Evolutionary conservation across 148 eudicot genomes (phyloP).

Genomic region (Fagopyrum esculentum): DNA sequence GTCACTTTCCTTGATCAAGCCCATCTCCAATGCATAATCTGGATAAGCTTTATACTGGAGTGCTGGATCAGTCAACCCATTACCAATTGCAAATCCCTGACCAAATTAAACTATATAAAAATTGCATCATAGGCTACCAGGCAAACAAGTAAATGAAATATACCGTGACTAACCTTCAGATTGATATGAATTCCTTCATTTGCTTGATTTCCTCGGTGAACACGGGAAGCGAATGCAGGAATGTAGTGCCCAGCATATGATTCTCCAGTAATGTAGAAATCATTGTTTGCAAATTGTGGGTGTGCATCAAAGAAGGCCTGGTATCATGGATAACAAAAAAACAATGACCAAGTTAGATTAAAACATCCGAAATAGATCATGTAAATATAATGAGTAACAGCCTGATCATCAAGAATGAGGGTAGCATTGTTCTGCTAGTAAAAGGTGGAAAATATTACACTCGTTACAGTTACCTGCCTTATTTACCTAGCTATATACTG

Average conservation of each 20-base stretch:
- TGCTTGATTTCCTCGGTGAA: conserved; percentile 69
- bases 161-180: conserved; percentile 49
- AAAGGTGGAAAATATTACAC: neutral
- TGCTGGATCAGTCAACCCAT: conserved; percentile 24
- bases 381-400: neutral
- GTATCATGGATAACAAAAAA: conserved; percentile 8
- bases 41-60: conserved; percentile 88
- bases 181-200: conserved; percentile 71
- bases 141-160: neutral
- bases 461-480: neutral
- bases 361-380: neutral
- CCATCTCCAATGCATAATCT: conserved; percentile 86
- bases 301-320: conserved; percentile 83
- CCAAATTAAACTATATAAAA: neutral
- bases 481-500: neutral
- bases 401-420: neutral
- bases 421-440: neutral
- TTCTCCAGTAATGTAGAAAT: conserved; percentile 90
- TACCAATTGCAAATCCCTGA: conserved; percentile 15
- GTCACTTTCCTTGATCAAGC: conserved; percentile 51
- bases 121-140: neutral
- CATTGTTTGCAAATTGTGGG: conserved; percentile 59
- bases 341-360: neutral
- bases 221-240: conserved; percentile 90
- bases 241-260: conserved; percentile 95